phyloP scores from a whole-genome alignment of 257 asterid genomes.

The Dorcoceras hygrometricum region DNA sequence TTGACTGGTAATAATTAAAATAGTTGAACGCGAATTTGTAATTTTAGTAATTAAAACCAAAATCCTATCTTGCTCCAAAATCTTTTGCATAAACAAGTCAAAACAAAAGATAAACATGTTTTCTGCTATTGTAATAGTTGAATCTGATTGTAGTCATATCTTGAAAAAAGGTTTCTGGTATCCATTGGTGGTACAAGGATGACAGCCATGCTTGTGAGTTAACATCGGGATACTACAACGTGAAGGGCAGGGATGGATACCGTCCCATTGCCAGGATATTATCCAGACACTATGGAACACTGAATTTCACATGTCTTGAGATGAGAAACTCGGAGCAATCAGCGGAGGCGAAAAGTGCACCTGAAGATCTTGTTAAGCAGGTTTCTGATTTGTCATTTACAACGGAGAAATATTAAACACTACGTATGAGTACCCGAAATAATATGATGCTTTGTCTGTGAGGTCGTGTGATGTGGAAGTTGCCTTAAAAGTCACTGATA shows the following conservation, averaged over 20 bases:
- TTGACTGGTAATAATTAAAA: neutral
- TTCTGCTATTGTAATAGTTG: neutral
- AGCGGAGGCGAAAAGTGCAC: constrained; percentile 55
- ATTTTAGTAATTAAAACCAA: neutral
- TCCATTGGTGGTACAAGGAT: constrained; percentile 85
- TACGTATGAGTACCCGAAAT: no score
- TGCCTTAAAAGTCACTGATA: neutral
- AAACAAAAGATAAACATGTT: neutral
- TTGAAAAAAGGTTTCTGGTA: constrained; percentile 57
- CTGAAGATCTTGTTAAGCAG: constrained; percentile 75
- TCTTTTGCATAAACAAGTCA: neutral
- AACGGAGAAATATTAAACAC: neutral
- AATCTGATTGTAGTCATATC: neutral
- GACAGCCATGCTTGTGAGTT: constrained; percentile 80
- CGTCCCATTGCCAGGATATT: constrained; percentile 69
- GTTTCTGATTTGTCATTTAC: constrained; percentile 20
- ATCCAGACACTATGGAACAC: constrained; percentile 55
- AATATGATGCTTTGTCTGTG: neutral
- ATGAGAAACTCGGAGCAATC: constrained; percentile 68
- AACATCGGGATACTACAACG: constrained; percentile 71
- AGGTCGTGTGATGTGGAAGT: neutral
- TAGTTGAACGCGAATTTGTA: neutral
- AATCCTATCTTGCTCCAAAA: neutral
- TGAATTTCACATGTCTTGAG: constrained; percentile 78
- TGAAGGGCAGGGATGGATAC: constrained; percentile 61